Base-by-base conservation (phyloP, 116 monocot genomes). In the Phalaenopsis hybrid region DNA sequence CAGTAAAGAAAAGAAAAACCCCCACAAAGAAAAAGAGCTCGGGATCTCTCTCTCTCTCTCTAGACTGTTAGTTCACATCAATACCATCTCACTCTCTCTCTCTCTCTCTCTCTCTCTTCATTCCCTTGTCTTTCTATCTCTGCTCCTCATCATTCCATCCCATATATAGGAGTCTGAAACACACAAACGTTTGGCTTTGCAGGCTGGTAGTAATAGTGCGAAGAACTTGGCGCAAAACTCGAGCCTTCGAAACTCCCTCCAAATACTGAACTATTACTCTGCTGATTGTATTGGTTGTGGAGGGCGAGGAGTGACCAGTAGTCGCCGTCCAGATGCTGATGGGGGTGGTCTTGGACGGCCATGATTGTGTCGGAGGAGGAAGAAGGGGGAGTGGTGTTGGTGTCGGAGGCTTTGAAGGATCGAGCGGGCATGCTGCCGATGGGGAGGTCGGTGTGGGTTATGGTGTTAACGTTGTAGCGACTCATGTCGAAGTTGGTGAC, bases 401-500 rank as follows among this genome's bases (percentile, higher is more conserved):
- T 79, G 1, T 87, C 91, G 0, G 86, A 82, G 13, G 84, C 63
- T 45, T 89, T 83, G 17, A 81, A 45, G 44, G 81, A 50, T 61
- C 85, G 82, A 68, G 81, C 57, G 44, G 94, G 80, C 86, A 89
- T 86, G 9, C 94, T 85, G 21, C 92, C 93, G 17, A 98, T 90
- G 8, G 97, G 97, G 1, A 94, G 92, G 72, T 91, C 93, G 86
- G 93, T 90, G 83, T 67, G 92, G 18, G 86, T 80, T 23, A 98
- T 98, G 91, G 88, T 94, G 81, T 93, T 90, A 0, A 98, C 90
- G 70, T 98, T 91, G 75, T 98, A 98, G 7, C 94, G 91, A 87
- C 92, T 94, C 87, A 98, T 98, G 81, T 94, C 94, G 77, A 98
- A 98, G 89, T 98, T 98, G 45, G 97, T 98, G 34, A 98, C 97